Conservation (phyloP, 805 yeast genomes). For the Spathaspora boniae region DNA sequence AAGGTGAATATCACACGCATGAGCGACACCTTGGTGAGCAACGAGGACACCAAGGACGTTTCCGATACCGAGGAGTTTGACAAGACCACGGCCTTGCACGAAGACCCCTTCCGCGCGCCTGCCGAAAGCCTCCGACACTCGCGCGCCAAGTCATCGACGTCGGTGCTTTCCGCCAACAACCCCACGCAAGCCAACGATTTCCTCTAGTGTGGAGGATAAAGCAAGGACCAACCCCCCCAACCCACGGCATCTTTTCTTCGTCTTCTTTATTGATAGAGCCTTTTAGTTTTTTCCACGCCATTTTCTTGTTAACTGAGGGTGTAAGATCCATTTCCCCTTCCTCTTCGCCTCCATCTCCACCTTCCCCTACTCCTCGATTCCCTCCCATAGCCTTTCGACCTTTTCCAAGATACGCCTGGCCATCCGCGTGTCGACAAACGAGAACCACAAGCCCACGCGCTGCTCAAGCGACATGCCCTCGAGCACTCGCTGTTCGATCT, state of each 20-base stretch:
- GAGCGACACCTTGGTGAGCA: conserved; percentile 22
- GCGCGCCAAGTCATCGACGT: conserved; percentile 23
- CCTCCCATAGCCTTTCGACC: conserved; percentile 11
- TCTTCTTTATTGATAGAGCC: no score
- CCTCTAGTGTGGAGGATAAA: conserved; percentile 12
- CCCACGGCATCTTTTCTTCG: no score
- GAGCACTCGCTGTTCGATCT: conserved; percentile 4
- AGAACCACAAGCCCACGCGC: conserved; percentile 12
- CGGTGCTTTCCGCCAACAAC: conserved; percentile 15
- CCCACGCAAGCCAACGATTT: conserved; percentile 27
- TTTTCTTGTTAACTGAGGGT: no score
- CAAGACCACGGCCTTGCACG: no score
- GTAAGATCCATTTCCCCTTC: not conserved
- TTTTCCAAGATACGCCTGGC: conserved; percentile 1
- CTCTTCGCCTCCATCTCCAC: not conserved
- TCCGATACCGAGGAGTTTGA: no score
- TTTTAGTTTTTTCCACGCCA: no score
- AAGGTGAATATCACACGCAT: conserved; percentile 19
- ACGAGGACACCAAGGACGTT: conserved; percentile 12
- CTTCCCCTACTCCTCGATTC: not conserved
- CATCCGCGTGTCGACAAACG: conserved; percentile 1
- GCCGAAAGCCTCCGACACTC: conserved; percentile 13
- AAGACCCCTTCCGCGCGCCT: no score
- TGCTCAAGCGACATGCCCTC: conserved; percentile 16
- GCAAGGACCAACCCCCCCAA: no score